Base-by-base conservation (phyloP, 202 grass and related monocot genomes). In the Eragrostis tef region DNA sequence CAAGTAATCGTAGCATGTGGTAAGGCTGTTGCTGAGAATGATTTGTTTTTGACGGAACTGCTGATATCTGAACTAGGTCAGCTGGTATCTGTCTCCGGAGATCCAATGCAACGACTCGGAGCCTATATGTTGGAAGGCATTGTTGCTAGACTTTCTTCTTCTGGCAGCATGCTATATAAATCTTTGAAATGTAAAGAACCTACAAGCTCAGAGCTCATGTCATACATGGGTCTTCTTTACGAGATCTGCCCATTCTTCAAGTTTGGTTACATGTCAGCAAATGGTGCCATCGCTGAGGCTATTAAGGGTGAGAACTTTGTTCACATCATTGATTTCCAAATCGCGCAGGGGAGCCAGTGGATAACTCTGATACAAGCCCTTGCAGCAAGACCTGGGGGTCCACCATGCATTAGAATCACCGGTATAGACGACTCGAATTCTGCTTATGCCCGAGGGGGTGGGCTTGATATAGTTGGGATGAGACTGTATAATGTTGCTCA, bases 291-390 rank as follows among this genome's bases (percentile, higher is more conserved):
- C 11, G 91, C 91, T 16, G 94, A 97, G 78, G 91, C 91, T 51
- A 83, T 97, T 62, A 97, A 97, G 73, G 91, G 86, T 5, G 91
- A 91, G 59, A 87, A 90, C 76, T 88, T 84, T 67, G 81, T 97
- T 85, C 94, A 97, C 70, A 92, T 97, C n/a, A 94, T 97, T 71
- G 94, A 97, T 87, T 97, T 97, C 80, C 94, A 97, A 89, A 92
- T 97, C 45, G 91, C 94, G 34, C 94, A 94, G 72, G 94, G 94
- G 43, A 92, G 82, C 60, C 94, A 97, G 62, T 97, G 94, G 94
- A 39, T 92, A 68, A 92, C 91, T 52, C 60, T 97, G 60, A 90
- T 97, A 63, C 91, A 97, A 67, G 94, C 91, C 48, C 81, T 97
- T 79, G 87, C 89, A 51, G 87, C 87, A 14, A 81, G 89, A 43